Conservation (phyloP, 1,284 basidiomycete species). For the Moesziomyces sp. region DNA sequence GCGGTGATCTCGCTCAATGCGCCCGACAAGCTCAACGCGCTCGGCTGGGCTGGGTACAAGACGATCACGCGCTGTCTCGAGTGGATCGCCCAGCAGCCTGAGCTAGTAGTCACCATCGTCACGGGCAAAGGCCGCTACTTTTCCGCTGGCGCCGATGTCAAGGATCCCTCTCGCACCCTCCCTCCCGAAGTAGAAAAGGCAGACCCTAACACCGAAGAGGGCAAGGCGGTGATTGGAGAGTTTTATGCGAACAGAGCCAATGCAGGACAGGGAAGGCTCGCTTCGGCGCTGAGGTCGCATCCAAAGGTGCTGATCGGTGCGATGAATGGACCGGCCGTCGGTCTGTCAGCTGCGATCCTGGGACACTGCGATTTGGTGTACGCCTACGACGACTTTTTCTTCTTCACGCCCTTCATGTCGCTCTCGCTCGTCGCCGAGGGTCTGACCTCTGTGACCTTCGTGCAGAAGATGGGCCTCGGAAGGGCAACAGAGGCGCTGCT, state of each 20-base stretch:
- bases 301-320: conserved; percentile 54
- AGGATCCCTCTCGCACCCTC: conserved; percentile 38
- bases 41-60: conserved; percentile 31
- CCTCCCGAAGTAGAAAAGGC: conserved; percentile 19
- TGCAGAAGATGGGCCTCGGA: conserved; percentile 48
- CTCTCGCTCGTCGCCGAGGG: conserved; percentile 54
- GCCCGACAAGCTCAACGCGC: conserved; percentile 46
- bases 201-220: conserved; percentile 12
- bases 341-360: conserved; percentile 44
- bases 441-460: conserved; percentile 40
- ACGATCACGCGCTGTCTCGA: conserved; percentile 35
- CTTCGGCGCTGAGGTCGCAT: conserved; percentile 26
- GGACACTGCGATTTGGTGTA: conserved; percentile 55
- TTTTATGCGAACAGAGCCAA: conserved; percentile 22
- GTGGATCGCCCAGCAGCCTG: conserved; percentile 46
- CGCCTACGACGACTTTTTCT: conserved; percentile 52
- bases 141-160: conserved; percentile 51
- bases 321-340: conserved; percentile 55
- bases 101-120: conserved; percentile 47
- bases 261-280: conserved; percentile 29
- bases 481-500: conserved; percentile 49
- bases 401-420: conserved; percentile 52
- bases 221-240: conserved; percentile 16
- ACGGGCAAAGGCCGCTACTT: conserved; percentile 55
- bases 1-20: conserved; percentile 47